Evolutionary conservation across 169 alveolate species (phyloP), one percentile per base, ranked within the genome.

Genomic region (Plasmodium malariae): DNA sequence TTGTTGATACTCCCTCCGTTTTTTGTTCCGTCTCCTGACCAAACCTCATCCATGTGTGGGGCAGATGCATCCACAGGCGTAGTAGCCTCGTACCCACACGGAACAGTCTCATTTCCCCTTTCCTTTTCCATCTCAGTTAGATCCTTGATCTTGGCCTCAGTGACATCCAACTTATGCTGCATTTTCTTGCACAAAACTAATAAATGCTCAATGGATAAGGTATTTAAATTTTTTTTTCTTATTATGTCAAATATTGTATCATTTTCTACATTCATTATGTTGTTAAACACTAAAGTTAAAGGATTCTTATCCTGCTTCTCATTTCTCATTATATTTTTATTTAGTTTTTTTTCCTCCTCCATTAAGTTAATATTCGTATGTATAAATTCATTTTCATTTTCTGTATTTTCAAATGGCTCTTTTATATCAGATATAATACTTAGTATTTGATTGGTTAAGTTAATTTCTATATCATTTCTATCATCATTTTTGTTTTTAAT

Each of bases 131-230:
- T 69, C 14, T 83, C 91, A 21, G 86, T 67, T 28, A 83, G 30
- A 6, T 83, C 91, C 21, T 83, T 83, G 17, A 83, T 83, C 43
- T 69, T 65, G 11, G 91, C 91, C 9, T 83, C 91, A 0, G 91
- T 83, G n/a, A 83, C 85, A 48, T 83, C 91, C 21, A 83, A 26
- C 60, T 83, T 83, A 60, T 83, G 91, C n/a, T 83, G 91, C 91
- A 83, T 69, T 34, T 68, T 83, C 45, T 45, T 57, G 24, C 86
- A 68, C 7, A 83, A 55, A n/a, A 83, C 36, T 59, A 83, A 45
- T 24, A 83, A 60, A 59, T 83, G 91, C 43, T 68, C 91, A 0
- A 83, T 83, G 0, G 83, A 68, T 43, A 83, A 45, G 1, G 86
- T 69, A 60, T 48, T 83, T 28, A 83, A 72, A 19, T 68, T 55